phyloP scores from a whole-genome alignment of 2,329 filamentous ascomycete species.

The Kalmusia sp. region DNA sequence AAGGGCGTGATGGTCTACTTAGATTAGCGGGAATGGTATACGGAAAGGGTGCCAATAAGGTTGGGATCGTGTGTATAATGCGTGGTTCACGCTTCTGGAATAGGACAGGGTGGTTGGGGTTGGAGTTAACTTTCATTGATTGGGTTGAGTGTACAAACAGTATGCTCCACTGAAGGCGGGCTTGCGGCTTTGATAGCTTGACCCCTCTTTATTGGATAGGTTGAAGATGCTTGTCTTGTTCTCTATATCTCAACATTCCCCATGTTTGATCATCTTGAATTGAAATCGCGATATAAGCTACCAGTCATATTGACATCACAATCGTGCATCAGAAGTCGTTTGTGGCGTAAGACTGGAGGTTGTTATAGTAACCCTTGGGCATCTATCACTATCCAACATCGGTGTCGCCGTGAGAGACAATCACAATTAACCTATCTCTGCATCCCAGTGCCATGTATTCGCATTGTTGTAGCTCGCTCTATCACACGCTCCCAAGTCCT shows the following conservation, averaged over 20 bases:
- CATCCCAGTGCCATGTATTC: too few relatives aligned
- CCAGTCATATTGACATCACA: too few relatives aligned
- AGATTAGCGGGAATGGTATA: background rate
- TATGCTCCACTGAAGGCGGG: background rate
- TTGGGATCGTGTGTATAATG: background rate
- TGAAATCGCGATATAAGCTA: too few relatives aligned
- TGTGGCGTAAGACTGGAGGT: too few relatives aligned
- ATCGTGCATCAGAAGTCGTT: too few relatives aligned
- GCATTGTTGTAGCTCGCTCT: too few relatives aligned
- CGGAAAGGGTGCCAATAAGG: background rate
- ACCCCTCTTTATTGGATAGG: background rate
- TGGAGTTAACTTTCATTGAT: background rate
- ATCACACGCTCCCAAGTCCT: background rate
- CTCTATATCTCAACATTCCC: background rate
- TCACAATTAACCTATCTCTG: too few relatives aligned
- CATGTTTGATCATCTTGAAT: too few relatives aligned
- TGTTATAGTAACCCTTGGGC: too few relatives aligned
- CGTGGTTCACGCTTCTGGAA: background rate
- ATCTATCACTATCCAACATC: background rate
- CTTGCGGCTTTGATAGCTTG: background rate
- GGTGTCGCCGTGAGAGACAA: background rate
- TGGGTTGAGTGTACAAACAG: background rate
- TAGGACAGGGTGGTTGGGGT: background rate
- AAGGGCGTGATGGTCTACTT: background rate
- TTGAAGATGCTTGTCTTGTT: background rate